Evolutionary conservation across 352 stramenopile species (phyloP), one percentile per base, ranked within the genome.

Genomic region (Phytophthora pseudosyringae): DNA sequence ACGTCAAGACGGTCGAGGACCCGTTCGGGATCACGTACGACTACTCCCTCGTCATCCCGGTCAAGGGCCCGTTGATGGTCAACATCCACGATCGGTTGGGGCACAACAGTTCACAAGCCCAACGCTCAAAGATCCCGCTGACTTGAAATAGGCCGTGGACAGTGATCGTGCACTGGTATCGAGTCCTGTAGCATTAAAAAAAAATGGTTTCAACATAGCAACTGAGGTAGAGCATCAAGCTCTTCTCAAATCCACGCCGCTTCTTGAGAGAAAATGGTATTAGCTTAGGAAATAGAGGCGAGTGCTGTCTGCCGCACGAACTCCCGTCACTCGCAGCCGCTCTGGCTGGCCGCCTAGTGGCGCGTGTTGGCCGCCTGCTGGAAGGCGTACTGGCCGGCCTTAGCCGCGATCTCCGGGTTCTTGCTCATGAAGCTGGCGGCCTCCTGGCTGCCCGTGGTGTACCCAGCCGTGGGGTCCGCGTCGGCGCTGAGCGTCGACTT

Each of bases 371-470:
- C 65, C 8, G 70, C 70, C 25, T 78, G 77, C 56, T 84, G 80
- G 69, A 95, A 88, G 35, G 85, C 85, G 61, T 89, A 93, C 69
- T 92, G 82, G 39, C 81, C 83, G 7, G 87, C 87, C 70, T 94
- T 89, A 38, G 76, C 79, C 9, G 87, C 83, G 33, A 95, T 69
- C 33, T 81, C 77, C 36, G 87, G 87, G 68, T 95, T 95, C 64
- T 78, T 91, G 52, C 69, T 78, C 83, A 95, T 91, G 67, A 91
- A 95, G 36, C 59, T 81, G 44, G 83, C 86, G 25, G 87, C 87
- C 50, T 95, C 87, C 60, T 93, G 82, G 68, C 90, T 91, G 65
- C 87, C 75, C 9, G 85, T 91, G 16, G 87, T 88, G 70, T 95
- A 95, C 46, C 81, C 81, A 3, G 80, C 73, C 5, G 87, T 95